These are phyloP conservation scores for Fusarium palustre DNA, from an alignment of 2,329 filamentous ascomycete genomes.

Conservation along the genomic window DNA sequence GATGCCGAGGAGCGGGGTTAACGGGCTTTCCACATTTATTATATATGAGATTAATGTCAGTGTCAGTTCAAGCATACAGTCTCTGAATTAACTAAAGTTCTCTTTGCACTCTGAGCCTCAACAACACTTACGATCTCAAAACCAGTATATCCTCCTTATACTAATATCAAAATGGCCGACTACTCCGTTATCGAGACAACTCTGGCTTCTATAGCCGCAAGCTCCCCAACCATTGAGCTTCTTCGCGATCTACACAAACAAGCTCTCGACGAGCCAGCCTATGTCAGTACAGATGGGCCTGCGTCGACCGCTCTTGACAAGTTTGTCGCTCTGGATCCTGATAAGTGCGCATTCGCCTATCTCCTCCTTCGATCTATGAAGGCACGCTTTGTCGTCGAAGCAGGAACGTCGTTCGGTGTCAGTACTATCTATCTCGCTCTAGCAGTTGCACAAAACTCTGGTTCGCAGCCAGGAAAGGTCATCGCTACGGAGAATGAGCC, in stretches of 20 bases:
- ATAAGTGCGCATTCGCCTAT: conserved; percentile 69
- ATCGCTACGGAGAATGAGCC: conserved; percentile 71
- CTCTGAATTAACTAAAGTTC: not conserved
- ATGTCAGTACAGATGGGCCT: conserved; percentile 46
- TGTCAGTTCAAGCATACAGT: not conserved
- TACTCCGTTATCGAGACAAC: conserved; percentile 45
- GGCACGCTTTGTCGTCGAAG: conserved; percentile 67
- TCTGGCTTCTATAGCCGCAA: conserved; percentile 48
- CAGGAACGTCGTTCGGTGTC: conserved; percentile 71
- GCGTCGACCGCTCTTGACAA: conserved; percentile 56
- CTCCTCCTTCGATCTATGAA: conserved; percentile 61
- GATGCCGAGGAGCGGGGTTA: conserved; percentile 30
- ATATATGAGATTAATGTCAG: not conserved
- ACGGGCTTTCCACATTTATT: conserved; percentile 2
- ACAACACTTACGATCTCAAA: accelerated
- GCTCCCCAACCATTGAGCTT: conserved; percentile 42
- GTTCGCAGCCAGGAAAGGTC: conserved; percentile 52
- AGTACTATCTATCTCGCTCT: conserved; percentile 72
- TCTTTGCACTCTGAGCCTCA: accelerated
- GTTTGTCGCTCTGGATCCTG: conserved; percentile 69
- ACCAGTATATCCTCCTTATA: not conserved
- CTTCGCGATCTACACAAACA: conserved; percentile 49
- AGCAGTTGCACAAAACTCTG: conserved; percentile 63
- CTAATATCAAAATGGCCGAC: conserved; percentile 25
- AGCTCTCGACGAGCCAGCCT: conserved; percentile 48